Evolutionary conservation across 2,329 filamentous ascomycete species (phyloP).

Genomic region (Lachnellula arida): DNA sequence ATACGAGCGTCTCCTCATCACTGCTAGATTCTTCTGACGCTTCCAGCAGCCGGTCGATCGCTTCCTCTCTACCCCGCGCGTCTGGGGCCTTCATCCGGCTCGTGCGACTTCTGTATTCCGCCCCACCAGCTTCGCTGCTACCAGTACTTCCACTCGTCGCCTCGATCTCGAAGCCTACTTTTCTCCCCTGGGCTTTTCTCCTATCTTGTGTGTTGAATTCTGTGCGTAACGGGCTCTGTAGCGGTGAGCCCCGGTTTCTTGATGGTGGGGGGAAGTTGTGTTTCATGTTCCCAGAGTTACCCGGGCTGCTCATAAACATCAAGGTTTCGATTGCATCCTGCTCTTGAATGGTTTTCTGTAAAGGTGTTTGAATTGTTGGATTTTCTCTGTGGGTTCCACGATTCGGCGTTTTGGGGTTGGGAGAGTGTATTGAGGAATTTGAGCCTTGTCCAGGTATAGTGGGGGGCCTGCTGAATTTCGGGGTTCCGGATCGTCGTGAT

Average conservation of each 20-base stretch:
- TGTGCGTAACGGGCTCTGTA: slow-evolving; percentile 29
- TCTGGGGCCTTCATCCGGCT: slow-evolving; percentile 2
- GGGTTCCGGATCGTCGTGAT: slow-evolving; percentile 27
- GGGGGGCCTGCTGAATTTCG: slow-evolving; percentile 29
- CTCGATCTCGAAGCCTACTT: slow-evolving; percentile 24
- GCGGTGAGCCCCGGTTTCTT: slow-evolving; percentile 25
- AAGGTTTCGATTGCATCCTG: slow-evolving; percentile 78
- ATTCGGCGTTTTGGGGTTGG: slow-evolving; percentile 26
- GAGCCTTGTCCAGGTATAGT: slow-evolving; percentile 25
- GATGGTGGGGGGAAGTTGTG: slow-evolving; percentile 49
- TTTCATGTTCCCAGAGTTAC: slow-evolving; percentile 61
- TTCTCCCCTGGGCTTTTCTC: slow-evolving; percentile 18
- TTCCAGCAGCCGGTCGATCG: slow-evolving; percentile 31
- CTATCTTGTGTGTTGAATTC: slow-evolving; percentile 24
- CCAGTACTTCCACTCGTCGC: slow-evolving; percentile 15
- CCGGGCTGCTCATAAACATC: slow-evolving; percentile 76
- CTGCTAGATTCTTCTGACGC: slow-evolving; percentile 32
- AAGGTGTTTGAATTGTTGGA: slow-evolving; percentile 49
- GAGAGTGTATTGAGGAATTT: slow-evolving; percentile 20
- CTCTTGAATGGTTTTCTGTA: slow-evolving; percentile 65
- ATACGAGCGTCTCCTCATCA: slow-evolving; percentile 30
- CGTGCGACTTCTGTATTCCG: slow-evolving; percentile 16
- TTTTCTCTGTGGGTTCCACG: slow-evolving; percentile 19
- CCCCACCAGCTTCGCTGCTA: slow-evolving; percentile 19
- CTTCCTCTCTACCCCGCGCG: slow-evolving; percentile 19